These are phyloP conservation scores for Stentor roeselii DNA, from an alignment of 73 alveolate species.

Conservation along the genomic window DNA sequence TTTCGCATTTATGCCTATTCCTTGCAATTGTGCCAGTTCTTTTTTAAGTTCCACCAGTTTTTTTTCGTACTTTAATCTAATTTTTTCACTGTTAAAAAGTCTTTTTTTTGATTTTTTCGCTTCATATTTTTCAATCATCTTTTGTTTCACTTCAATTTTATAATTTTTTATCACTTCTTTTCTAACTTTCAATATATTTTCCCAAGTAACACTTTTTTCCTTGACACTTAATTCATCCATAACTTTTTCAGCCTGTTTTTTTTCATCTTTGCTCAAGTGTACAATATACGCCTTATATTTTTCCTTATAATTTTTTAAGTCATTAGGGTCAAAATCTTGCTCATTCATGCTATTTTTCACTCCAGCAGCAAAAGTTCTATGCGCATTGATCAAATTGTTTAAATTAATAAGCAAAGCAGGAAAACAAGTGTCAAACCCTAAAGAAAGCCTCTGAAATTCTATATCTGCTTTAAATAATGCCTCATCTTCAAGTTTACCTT, in stretches of 20 bases:
- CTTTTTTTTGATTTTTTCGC: neutral
- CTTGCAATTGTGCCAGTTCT: no score
- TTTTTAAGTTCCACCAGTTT: neutral
- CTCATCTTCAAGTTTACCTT: neutral
- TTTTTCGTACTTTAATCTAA: neutral
- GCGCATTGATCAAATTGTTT: no score
- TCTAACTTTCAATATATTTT: neutral
- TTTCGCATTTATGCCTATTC: no score
- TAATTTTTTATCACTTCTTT: neutral
- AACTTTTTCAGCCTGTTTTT: neutral
- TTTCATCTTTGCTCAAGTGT: neutral
- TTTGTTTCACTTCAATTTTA: no score
- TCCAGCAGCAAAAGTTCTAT: neutral
- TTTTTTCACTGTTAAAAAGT: neutral
- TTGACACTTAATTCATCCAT: neutral
- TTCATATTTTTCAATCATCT: neutral
- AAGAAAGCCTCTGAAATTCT: neutral
- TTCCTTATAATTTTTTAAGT: neutral
- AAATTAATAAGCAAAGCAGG: neutral
- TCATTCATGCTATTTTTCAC: neutral
- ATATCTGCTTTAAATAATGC: neutral
- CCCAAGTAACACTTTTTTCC: neutral
- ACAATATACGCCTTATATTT: neutral
- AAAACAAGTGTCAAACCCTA: neutral
- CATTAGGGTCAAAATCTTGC: neutral